These are phyloP conservation scores for Hypoxylon sp. DNA, from an alignment of 2,329 filamentous ascomycete species.

Conservation along the genomic window DNA sequence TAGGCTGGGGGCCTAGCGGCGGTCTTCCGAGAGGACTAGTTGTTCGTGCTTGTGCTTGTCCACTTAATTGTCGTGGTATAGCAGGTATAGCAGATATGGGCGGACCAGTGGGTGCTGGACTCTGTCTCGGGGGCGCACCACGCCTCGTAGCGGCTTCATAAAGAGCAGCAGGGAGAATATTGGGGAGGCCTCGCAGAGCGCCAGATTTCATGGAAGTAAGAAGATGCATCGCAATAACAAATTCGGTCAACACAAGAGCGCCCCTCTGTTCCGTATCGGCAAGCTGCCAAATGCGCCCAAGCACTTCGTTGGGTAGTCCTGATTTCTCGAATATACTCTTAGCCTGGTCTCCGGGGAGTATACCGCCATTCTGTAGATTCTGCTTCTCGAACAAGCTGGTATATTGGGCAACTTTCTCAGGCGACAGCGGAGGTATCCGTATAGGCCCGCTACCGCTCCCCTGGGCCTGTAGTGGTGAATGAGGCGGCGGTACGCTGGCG, in stretches of 20 bases:
- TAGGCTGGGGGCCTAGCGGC: slow-evolving; percentile 62
- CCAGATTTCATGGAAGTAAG: slow-evolving; percentile 92
- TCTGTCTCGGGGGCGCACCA: slow-evolving; percentile 65
- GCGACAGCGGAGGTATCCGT: slow-evolving; percentile 88
- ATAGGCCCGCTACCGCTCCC: slow-evolving; percentile 76
- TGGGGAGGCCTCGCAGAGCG: slow-evolving; percentile 83
- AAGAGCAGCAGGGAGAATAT: slow-evolving; percentile 83
- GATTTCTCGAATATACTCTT: slow-evolving; percentile 97
- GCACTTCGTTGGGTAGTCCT: slow-evolving; percentile 86
- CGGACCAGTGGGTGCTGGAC: slow-evolving; percentile 66
- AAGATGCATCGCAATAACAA: slow-evolving; percentile 98
- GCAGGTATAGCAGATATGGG: slow-evolving; percentile 80
- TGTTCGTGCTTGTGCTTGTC: slow-evolving; percentile 75
- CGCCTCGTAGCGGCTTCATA: slow-evolving; percentile 91
- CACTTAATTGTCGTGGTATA: slow-evolving; percentile 87
- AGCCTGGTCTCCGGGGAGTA: slow-evolving; percentile 87
- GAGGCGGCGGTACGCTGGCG: slow-evolving; percentile 60
- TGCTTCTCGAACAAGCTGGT: slow-evolving; percentile 92
- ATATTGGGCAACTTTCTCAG: slow-evolving; percentile 93
- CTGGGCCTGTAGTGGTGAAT: slow-evolving; percentile 69
- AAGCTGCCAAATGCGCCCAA: slow-evolving; percentile 97
- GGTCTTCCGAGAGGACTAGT: slow-evolving; percentile 70
- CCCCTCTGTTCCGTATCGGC: slow-evolving; percentile 95
- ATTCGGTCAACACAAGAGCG: slow-evolving; percentile 87
- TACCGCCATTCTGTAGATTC: slow-evolving; percentile 76